Evolutionary conservation across 345 rosid genomes (phyloP), one percentile per base, ranked within the genome.

Genomic region (Rhizophora mangle): DNA sequence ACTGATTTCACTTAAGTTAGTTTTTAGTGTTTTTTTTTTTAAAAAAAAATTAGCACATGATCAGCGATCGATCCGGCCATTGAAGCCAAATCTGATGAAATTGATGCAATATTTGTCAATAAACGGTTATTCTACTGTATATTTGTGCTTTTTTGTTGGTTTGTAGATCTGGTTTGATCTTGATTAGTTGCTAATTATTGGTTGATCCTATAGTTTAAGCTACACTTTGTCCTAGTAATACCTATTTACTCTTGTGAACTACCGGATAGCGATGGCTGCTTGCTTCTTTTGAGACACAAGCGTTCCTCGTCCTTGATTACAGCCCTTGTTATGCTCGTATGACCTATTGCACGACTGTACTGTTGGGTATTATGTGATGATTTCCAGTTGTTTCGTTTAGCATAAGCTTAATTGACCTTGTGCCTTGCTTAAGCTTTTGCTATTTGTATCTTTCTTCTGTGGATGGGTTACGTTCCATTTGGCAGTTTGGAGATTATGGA

Each of bases 91-190:
- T 68, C 62, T 37, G 63, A 20, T 20, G 36, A 26, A 20, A 2
- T 59, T 26, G 18, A 29, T 29, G 32, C 27, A 29, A 6, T 29
- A 3, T 68, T 54, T 22, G 20, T 21, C 26, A 6, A 15, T 55
- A 34, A 15, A 26, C 46, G 47, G 22, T 60, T 60, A 10, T 13
- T 69, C 49, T 2, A 22, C 27, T 59, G 31, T 39, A 9, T 39
- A 5, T 36, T 26, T 7, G 15, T 37, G 62, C 24, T 22, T 55
- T 6, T 55, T 22, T 31, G 30, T 26, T 27, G 15, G 47, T 37
- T 18, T 30, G 21, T 13, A 59, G 72, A 68, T 68, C 72, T 59
- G 72, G n/a, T 58, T 43, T 69, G 56, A 27, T 39, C 43, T 20
- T 68, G 31, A 10, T 34, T 22, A 55, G 27, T 26, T 22, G 30